phyloP scores from a whole-genome alignment of 345 rosid genomes.

The Populus deltoides region DNA sequence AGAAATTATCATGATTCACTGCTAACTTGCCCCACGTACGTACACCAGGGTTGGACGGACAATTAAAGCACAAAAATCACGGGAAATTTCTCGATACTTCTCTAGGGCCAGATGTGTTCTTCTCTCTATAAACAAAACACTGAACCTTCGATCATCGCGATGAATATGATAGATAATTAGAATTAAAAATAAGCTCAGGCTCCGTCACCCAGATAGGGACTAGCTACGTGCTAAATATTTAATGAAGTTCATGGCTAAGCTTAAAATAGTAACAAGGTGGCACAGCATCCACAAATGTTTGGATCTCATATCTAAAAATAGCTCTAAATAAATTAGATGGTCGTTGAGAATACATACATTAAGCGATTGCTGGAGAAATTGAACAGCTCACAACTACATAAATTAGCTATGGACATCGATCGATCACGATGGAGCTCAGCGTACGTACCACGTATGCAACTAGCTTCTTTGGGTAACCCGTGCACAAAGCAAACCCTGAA shows the following conservation, averaged over 20 bases:
- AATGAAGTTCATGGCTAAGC: background rate
- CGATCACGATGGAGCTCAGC: constrained; percentile 13
- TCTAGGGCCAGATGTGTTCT: constrained; percentile 9
- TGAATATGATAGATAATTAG: background rate
- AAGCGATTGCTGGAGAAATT: constrained; percentile 15
- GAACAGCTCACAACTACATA: background rate
- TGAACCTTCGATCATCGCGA: background rate
- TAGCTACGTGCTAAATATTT: background rate
- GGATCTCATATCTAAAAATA: constrained; percentile 27
- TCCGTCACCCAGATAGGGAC: background rate
- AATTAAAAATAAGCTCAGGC: too few relatives aligned
- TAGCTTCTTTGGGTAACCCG: constrained; percentile 28
- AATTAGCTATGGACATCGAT: background rate
- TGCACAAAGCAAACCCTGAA: constrained; percentile 27
- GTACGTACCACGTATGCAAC: constrained; percentile 27
- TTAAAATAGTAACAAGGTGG: constrained; percentile 2
- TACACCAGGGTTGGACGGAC: background rate
- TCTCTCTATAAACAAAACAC: background rate
- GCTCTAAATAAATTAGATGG: background rate
- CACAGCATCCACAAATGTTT: constrained; percentile 1
- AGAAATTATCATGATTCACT: background rate
- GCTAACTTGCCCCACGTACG: background rate
- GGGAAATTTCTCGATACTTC: constrained; percentile 17
- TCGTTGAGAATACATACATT: background rate
- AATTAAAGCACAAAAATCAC: background rate